These are phyloP conservation scores for Aspergillus biplanus DNA, from an alignment of 495 filamentous ascomycete genomes.

Conservation along the genomic window DNA sequence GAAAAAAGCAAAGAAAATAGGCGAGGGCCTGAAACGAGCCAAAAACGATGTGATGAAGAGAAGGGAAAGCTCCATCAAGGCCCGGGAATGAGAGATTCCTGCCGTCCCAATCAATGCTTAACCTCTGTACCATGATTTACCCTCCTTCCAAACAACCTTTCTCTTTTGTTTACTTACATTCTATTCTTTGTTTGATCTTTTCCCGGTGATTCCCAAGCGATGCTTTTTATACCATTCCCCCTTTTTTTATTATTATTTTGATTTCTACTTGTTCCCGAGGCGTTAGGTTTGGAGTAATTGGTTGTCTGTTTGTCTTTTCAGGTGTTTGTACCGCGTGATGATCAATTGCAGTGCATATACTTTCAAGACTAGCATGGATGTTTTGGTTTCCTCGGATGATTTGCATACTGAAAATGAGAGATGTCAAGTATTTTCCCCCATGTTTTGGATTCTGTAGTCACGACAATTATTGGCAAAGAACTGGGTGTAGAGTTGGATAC, in stretches of 20 bases:
- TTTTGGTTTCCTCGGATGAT: constrained; percentile 20
- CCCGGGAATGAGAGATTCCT: constrained; percentile 15
- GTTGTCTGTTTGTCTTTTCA: not conserved
- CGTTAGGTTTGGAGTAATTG: not conserved
- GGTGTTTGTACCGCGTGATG: too few relatives aligned
- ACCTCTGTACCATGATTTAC: constrained; percentile 2
- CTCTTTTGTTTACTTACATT: constrained; percentile 15
- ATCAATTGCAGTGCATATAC: constrained; percentile 8
- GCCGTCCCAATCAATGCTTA: not conserved
- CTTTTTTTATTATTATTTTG: constrained; percentile 3
- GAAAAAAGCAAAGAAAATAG: constrained; percentile 48
- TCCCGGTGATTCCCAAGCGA: constrained; percentile 19
- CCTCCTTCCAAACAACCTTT: constrained; percentile 7
- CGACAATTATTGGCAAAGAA: too few relatives aligned
- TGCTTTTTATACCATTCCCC: constrained; percentile 9
- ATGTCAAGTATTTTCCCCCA: constrained; percentile 11
- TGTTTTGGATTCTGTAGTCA: not conserved
- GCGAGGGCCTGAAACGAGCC: constrained; percentile 49
- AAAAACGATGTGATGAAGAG: constrained; percentile 49
- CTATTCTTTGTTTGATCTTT: constrained; percentile 10
- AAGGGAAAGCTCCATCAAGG: constrained; percentile 40
- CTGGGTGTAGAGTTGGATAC: too few relatives aligned
- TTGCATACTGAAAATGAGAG: constrained; percentile 22
- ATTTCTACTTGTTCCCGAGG: not conserved
- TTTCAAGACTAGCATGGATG: constrained; percentile 7